Percentiles rank a stretch among this genome's conserved stretches.
Evolutionary conservation across 305 asterid genomes (phyloP).

Genomic region (Solanum hybrid): DNA sequence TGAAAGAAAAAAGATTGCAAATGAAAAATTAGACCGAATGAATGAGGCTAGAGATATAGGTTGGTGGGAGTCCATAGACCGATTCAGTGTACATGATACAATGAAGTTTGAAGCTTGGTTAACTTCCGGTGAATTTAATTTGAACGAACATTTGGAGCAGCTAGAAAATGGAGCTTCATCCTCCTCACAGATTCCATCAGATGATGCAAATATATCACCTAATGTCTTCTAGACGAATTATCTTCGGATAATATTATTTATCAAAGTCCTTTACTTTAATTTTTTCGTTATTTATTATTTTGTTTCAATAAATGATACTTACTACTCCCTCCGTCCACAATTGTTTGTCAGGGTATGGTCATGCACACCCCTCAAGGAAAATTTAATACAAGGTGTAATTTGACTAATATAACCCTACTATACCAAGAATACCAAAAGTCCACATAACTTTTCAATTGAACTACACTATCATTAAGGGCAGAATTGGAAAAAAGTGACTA

Average conservation of each 20-base stretch:
- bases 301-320: too few relatives aligned
- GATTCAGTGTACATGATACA: background rate
- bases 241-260: background rate
- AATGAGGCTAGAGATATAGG: background rate
- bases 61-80: background rate
- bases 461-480: too few relatives aligned
- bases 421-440: too few relatives aligned
- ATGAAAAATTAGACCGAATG: background rate
- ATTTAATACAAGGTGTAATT: too few relatives aligned
- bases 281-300: background rate
- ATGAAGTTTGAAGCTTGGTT: background rate
- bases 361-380: too few relatives aligned
- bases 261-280: background rate
- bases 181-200: background rate
- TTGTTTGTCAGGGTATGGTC: too few relatives aligned
- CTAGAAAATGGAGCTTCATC: background rate
- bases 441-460: too few relatives aligned
- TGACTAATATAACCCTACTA: too few relatives aligned
- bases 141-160: background rate
- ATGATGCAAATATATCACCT: background rate
- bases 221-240: background rate
- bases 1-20: background rate
- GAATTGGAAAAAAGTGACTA: too few relatives aligned
- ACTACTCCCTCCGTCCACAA: too few relatives aligned
- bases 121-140: background rate